Evolutionary conservation across 2,329 filamentous ascomycete species (phyloP).

Genomic region (Cyanodermella asteris): DNA sequence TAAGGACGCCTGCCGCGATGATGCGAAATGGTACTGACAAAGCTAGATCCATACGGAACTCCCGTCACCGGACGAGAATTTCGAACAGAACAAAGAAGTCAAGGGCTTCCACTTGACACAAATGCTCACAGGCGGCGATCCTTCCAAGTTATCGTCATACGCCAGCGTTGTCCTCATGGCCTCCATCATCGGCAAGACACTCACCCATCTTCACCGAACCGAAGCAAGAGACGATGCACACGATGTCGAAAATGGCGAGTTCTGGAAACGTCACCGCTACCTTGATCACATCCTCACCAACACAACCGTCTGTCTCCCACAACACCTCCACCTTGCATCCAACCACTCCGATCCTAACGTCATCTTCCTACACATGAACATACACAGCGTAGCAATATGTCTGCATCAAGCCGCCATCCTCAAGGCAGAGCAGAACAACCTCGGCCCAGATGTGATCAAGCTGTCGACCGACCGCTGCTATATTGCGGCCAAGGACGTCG

Average conservation of each 20-base stretch:
- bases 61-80: conserved; percentile 47
- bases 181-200: conserved; percentile 75
- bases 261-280: conserved; percentile 80
- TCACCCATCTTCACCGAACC: conserved; percentile 76
- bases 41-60: conserved; percentile 63
- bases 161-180: conserved; percentile 66
- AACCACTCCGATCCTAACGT: conserved; percentile 63
- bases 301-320: conserved; percentile 63
- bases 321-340: conserved; percentile 53
- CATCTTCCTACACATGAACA: conserved; percentile 88
- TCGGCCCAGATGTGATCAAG: conserved; percentile 54
- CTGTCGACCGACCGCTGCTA: conserved; percentile 90
- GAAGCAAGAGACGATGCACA: conserved; percentile 62
- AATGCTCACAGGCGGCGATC: conserved; percentile 47
- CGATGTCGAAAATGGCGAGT: conserved; percentile 72
- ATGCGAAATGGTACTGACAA: conserved; percentile 36
- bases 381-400: conserved; percentile 90
- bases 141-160: conserved; percentile 61
- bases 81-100: conserved; percentile 49
- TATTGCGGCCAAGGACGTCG: conserved; percentile 79
- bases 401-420: conserved; percentile 97
- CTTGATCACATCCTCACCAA: conserved; percentile 83
- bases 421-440: conserved; percentile 75
- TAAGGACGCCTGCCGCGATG: too few relatives aligned
- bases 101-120: too few relatives aligned